Evolutionary conservation across 768 basidiomycete genomes (phyloP).

Genomic region (Mycena galopus): DNA sequence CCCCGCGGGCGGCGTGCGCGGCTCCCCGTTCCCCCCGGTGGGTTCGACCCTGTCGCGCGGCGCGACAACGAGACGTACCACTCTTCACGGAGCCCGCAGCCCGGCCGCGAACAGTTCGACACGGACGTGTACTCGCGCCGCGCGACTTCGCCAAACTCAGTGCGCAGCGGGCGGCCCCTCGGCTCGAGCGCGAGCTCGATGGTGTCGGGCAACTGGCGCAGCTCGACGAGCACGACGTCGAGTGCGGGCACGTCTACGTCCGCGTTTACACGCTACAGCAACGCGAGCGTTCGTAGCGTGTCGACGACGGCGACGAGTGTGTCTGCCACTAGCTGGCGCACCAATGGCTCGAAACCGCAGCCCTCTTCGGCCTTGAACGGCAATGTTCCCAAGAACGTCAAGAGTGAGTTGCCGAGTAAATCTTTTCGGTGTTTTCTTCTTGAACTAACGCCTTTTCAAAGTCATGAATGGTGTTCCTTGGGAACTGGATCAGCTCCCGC

Average conservation of each 20-base stretch:
- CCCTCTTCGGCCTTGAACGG: slow-evolving; percentile 39
- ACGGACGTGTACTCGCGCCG: slow-evolving; percentile 54
- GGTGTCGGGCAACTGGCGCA: slow-evolving; percentile 82
- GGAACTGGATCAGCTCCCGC: slow-evolving; percentile 78
- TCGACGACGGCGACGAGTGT: slow-evolving; percentile 87
- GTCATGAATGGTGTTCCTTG: slow-evolving; percentile 85
- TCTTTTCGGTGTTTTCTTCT: slow-evolving; percentile 10
- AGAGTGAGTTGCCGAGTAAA: slow-evolving; percentile 69
- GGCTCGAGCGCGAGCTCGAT: slow-evolving; percentile 74
- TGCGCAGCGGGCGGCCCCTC: slow-evolving; percentile 64
- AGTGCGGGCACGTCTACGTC: slow-evolving; percentile 78
- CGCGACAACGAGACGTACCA: slow-evolving; percentile 45
- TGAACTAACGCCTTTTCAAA: slow-evolving; percentile 44
- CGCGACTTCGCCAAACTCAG: slow-evolving; percentile 71
- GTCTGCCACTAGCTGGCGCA: slow-evolving; percentile 81
- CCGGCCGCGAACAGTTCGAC: slow-evolving; percentile 50
- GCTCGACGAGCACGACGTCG: slow-evolving; percentile 76
- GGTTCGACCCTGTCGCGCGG: slow-evolving; percentile 34
- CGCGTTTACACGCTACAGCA: slow-evolving; percentile 86
- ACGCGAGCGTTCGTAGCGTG: slow-evolving; percentile 77
- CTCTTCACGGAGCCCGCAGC: slow-evolving; percentile 46
- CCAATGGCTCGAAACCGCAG: slow-evolving; percentile 48
- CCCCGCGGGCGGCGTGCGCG: slow-evolving; percentile 27
- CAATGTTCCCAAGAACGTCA: slow-evolving; percentile 77
- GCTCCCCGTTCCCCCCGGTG: slow-evolving; percentile 17